Evolutionary conservation across 2,329 filamentous ascomycete genomes (phyloP).

Genomic region (Teratosphaeria nubilosa): DNA sequence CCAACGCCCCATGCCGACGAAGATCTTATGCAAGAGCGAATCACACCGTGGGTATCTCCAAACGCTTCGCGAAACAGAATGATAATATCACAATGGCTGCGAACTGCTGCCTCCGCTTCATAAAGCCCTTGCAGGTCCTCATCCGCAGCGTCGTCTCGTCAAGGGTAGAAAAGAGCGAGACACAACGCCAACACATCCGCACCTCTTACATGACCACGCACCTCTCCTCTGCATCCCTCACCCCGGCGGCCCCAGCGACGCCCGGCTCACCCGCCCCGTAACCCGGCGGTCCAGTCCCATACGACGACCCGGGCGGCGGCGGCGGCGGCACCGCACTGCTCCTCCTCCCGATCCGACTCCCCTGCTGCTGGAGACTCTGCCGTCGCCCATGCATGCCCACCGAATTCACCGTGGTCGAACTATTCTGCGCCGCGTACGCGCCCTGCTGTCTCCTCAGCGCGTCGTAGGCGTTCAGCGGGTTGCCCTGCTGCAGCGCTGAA

Average conservation of each 20-base stretch:
- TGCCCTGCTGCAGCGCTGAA: conserved; percentile 16
- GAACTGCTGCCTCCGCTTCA: too few relatives aligned
- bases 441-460: conserved; percentile 21
- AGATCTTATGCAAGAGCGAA: too few relatives aligned
- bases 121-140: neutral
- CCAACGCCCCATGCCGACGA: too few relatives aligned
- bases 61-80: too few relatives aligned
- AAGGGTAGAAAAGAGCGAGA: neutral
- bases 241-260: conserved; percentile 18
- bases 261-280: neutral
- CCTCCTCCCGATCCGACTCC: conserved; percentile 10
- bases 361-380: conserved; percentile 1
- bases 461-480: conserved; percentile 25
- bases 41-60: too few relatives aligned
- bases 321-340: conserved; percentile 8
- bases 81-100: too few relatives aligned
- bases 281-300: neutral
- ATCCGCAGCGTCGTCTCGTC: neutral
- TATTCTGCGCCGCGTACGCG: conserved; percentile 11
- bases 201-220: conserved; percentile 39
- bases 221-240: conserved; percentile 25
- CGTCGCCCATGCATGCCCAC: conserved; percentile 3
- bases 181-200: too few relatives aligned
- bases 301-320: neutral
- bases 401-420: conserved; percentile 7